Evolutionary conservation across 2,329 filamentous ascomycete genomes (phyloP), one percentile per base, ranked within the genome.

Genomic region (Microdochium nivale): DNA sequence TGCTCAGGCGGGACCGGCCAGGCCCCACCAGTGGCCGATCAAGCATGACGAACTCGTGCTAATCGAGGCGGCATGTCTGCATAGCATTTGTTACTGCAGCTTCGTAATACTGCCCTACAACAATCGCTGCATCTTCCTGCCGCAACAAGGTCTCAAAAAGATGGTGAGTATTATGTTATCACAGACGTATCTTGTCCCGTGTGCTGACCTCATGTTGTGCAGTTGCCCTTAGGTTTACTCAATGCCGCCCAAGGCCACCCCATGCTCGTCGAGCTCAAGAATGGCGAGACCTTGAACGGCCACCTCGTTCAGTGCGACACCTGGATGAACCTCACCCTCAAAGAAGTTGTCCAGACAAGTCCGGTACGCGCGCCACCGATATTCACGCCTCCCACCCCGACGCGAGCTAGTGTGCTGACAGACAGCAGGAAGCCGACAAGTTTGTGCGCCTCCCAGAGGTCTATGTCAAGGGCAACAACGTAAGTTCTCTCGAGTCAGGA

Each of bases 311-410:
- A 87, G 70, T 99, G 92, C 83, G 94, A 99, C 70, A 99, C 92
- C 48, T 99, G 94, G 90, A 99, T 99, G 94, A 99, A 99, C 74
- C 76, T 99, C 61, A 97, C 92, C 2, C 74, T 99, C 59, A 95
- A 94, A 70, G 94, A 97, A 70, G 95, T 99, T 23, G 89, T 97
- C 33, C 92, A 97, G 72, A 97, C 94, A 19, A 96, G 87, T 66
- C 85, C 92, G 24, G 83, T 87, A 71, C 49, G 77, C 60, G 21
- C 27, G 51, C 19, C 32, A n/a, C 48, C 43, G 35, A 14, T 25
- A 44, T 11, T n/a, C n/a, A 44, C 10, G 3, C 14, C 23, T 27
- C 27, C 47, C 35, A 37, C 35, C 37, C 14, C 9, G 27, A 3
- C 35, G 40, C 48, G 35, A 49, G 49, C 46, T 51, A 44, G 52